Evolutionary conservation across 768 basidiomycete genomes (phyloP).

Genomic region (Xerocomellus dryophilus): DNA sequence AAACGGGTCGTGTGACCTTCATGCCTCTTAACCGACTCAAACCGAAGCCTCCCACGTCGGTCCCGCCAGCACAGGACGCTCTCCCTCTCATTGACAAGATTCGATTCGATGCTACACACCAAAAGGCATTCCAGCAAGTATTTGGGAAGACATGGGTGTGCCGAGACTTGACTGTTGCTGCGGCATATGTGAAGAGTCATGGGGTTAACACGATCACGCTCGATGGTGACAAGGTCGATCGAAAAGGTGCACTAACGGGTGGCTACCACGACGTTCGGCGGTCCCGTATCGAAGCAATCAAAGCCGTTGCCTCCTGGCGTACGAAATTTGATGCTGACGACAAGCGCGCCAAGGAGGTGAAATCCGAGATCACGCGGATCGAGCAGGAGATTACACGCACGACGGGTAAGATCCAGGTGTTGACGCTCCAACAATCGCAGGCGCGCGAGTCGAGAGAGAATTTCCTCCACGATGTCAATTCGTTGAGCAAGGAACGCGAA

Average conservation of each 20-base stretch:
- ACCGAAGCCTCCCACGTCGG: constrained; percentile 56
- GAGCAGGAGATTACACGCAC: constrained; percentile 86
- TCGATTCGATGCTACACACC: constrained; percentile 62
- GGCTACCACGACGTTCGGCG: constrained; percentile 92
- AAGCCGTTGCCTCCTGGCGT: constrained; percentile 72
- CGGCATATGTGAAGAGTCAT: constrained; percentile 92
- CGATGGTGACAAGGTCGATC: constrained; percentile 96
- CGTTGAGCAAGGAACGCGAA: constrained; percentile 67
- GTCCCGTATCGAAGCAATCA: constrained; percentile 86
- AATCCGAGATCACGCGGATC: constrained; percentile 58
- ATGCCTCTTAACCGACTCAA: constrained; percentile 96
- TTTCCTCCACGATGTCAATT: constrained; percentile 57
- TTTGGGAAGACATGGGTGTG: constrained; percentile 98
- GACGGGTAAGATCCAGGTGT: constrained; percentile 68
- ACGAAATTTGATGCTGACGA: constrained; percentile 65
- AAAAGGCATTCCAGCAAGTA: constrained; percentile 92
- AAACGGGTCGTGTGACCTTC: constrained; percentile 93
- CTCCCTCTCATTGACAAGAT: constrained; percentile 84
- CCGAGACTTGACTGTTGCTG: constrained; percentile 85
- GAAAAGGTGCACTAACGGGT: constrained; percentile 93
- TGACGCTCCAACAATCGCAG: constrained; percentile 67
- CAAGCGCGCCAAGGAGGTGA: constrained; percentile 68
- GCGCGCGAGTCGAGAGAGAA: constrained; percentile 66
- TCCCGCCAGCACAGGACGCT: constrained; percentile 69
- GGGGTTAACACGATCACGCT: constrained; percentile 96